These are phyloP conservation scores for Solanum chiquidenum DNA, from an alignment of 257 asterid genomes.

Conservation along the genomic window DNA sequence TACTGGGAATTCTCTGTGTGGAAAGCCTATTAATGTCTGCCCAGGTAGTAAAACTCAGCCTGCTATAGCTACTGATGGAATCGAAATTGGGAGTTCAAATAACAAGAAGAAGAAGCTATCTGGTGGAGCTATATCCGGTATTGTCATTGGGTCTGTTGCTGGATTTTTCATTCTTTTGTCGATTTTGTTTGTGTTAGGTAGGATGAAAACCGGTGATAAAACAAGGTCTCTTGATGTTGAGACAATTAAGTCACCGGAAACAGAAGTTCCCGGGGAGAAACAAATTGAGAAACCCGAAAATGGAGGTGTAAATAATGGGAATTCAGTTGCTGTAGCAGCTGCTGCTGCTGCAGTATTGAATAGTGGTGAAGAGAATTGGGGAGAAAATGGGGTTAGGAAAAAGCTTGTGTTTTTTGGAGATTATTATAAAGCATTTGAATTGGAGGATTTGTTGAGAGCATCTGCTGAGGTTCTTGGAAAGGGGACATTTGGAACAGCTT, in stretches of 20 bases:
- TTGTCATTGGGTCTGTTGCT: conserved; percentile 55
- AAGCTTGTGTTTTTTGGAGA: conserved; percentile 22
- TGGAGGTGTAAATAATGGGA: conserved; percentile 22
- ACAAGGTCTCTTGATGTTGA: conserved; percentile 38
- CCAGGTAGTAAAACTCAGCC: conserved; percentile 24
- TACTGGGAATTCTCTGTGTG: conserved; percentile 57
- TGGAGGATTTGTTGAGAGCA: conserved; percentile 33
- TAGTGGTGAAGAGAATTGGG: conserved; percentile 9
- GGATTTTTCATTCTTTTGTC: conserved; percentile 36
- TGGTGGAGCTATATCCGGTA: conserved; percentile 73
- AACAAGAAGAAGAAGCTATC: conserved; percentile 22
- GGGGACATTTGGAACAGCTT: conserved; percentile 48
- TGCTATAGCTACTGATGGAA: conserved; percentile 12
- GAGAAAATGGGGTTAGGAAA: conserved; percentile 16
- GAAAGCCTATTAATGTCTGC: conserved; percentile 56
- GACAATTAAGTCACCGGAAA: conserved; percentile 41
- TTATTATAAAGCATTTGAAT: conserved; percentile 18
- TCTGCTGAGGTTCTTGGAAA: conserved; percentile 41
- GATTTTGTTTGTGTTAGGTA: conserved; percentile 39
- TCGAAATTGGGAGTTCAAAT: background rate
- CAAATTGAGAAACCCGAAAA: conserved; percentile 13
- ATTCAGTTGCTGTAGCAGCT: conserved; percentile 22
- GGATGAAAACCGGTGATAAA: conserved; percentile 36
- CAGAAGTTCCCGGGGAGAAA: conserved; percentile 13
- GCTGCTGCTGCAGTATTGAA: conserved; percentile 33